A percentile compares a stretch with the other conserved stretches of the same genome.
These are phyloP conservation scores for Anaeromyces robustus DNA, from an alignment of 192 early-diverging fungal species.

Conservation along the genomic window DNA sequence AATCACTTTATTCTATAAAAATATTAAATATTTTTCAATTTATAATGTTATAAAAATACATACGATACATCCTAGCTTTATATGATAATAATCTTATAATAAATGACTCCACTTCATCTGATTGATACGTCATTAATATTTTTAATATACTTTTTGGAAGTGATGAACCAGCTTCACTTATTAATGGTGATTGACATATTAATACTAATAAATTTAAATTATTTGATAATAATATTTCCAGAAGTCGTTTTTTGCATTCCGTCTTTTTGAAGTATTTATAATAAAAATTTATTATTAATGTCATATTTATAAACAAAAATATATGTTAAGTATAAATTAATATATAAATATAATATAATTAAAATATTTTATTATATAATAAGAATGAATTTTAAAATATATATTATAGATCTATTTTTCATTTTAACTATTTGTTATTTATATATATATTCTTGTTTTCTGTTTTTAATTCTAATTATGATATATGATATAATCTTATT, in stretches of 20 bases:
- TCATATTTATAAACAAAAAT: background rate
- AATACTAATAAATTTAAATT: background rate
- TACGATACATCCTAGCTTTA: background rate
- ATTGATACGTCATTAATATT: background rate
- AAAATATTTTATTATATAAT: too few species aligned
- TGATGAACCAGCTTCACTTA: background rate
- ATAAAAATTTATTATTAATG: background rate
- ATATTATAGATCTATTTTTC: too few species aligned
- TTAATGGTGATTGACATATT: background rate
- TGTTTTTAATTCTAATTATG: too few species aligned
- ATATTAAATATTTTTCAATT: too few species aligned
- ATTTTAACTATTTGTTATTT: too few species aligned
- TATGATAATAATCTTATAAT: background rate
- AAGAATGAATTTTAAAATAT: too few species aligned
- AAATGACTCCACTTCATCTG: background rate
- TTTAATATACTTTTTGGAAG: background rate
- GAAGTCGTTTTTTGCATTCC: background rate
- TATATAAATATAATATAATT: too few species aligned
- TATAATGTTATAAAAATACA: too few species aligned
- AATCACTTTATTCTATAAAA: too few species aligned
- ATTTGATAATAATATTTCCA: background rate
- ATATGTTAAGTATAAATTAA: too few species aligned
- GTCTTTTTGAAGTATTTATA: background rate
- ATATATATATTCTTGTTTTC: too few species aligned
- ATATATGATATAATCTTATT: too few species aligned